Conservation (phyloP, 2,329 filamentous ascomycete genomes). For the Neobulgaria alba region DNA sequence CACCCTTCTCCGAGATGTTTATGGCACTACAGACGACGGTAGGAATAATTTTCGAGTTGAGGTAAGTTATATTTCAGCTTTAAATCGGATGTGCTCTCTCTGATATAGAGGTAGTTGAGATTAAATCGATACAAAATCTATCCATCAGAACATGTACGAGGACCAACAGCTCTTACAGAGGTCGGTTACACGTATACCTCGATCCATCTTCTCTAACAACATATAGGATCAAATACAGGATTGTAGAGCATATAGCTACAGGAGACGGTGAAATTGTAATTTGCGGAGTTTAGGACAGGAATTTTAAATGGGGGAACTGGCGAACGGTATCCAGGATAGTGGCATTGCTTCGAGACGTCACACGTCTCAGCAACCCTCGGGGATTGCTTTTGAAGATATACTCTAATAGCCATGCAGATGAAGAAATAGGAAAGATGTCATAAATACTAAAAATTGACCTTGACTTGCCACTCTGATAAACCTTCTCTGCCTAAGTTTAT, state of each 20-base stretch:
- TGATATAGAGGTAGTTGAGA: slow-evolving; percentile 7
- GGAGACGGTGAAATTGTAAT: slow-evolving; percentile 4
- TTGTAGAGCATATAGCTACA: slow-evolving; percentile 9
- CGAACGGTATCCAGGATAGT: too few species aligned
- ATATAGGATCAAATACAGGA: slow-evolving; percentile 15
- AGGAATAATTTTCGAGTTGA: slow-evolving; percentile 19
- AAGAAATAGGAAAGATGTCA: too few species aligned
- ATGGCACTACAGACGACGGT: slow-evolving; percentile 13
- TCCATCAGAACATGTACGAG: slow-evolving; percentile 5
- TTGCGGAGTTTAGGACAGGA: background rate
- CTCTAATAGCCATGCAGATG: too few species aligned
- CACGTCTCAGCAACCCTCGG: too few species aligned
- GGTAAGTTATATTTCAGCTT: slow-evolving; percentile 1
- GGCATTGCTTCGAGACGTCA: too few species aligned
- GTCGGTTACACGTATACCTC: slow-evolving; percentile 4
- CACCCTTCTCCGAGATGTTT: slow-evolving; percentile 11
- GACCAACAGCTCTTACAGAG: slow-evolving; percentile 8
- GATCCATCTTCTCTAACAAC: background rate
- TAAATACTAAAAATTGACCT: too few species aligned
- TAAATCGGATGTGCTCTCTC: background rate
- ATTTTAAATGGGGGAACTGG: background rate
- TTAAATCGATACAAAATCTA: slow-evolving; percentile 21
- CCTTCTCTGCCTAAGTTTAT: too few species aligned
- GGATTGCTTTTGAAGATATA: too few species aligned
- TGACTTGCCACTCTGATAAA: too few species aligned